These are phyloP conservation scores for Actinomortierella ambigua DNA, from an alignment of 371 early-diverging fungal genomes.

Conservation along the genomic window DNA sequence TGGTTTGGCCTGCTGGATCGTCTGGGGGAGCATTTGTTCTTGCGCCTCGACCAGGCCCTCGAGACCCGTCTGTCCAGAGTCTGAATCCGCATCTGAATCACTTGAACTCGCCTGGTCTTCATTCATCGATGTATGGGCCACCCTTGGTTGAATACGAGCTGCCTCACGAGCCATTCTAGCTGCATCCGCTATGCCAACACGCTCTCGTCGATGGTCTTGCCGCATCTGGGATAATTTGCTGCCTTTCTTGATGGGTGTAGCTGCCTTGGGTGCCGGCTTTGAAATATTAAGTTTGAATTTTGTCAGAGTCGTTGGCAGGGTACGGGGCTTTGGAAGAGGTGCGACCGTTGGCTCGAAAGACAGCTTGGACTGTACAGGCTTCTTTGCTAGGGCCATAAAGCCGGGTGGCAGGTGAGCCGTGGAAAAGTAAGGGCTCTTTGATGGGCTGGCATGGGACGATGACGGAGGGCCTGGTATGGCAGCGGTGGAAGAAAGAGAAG, in stretches of 20 bases:
- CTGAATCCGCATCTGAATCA: too few species aligned
- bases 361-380: slow-evolving; percentile 23
- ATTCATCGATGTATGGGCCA: too few species aligned
- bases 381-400: not conserved
- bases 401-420: not conserved
- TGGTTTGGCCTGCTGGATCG: too few species aligned
- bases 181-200: slow-evolving; percentile 16
- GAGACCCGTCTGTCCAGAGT: too few species aligned
- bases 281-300: slow-evolving; percentile 11
- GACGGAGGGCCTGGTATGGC: slow-evolving; percentile 7
- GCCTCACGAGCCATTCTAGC: slow-evolving; percentile 22
- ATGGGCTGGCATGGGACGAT: slow-evolving; percentile 1
- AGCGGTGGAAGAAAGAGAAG: not conserved
- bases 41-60: too few species aligned
- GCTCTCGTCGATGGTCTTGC: slow-evolving; percentile 31
- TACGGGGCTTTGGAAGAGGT: slow-evolving; percentile 10
- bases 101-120: too few species aligned
- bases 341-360: slow-evolving; percentile 11
- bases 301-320: slow-evolving; percentile 21
- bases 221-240: slow-evolving; percentile 40
- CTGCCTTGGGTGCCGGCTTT: slow-evolving; percentile 18
- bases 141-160: not conserved
- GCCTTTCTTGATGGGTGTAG: slow-evolving; percentile 16
- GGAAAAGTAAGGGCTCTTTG: not conserved
- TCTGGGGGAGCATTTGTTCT: too few species aligned